Base-by-base conservation (phyloP, 441 rosid genomes). In the Adansonia madagascariensis region DNA sequence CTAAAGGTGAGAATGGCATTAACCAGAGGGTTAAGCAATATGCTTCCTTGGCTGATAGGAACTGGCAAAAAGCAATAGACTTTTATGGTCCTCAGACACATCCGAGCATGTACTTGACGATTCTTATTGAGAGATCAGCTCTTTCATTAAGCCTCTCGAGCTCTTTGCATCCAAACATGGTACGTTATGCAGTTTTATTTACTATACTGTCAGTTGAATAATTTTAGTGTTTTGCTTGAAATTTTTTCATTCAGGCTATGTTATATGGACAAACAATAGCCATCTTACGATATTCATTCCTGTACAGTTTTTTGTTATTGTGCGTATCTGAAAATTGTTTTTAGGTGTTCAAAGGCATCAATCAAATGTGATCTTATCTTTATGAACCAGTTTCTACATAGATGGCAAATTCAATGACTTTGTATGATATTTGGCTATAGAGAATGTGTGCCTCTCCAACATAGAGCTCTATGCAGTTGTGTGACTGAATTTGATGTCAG, bases 11-110 rank as follows among this genome's bases (percentile, higher is more conserved):
- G 79, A 87, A 63, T 57, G 80, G 81, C 73, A 57, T 71, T 74
- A 80, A 83, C 31, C 93, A 90, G 69, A 90, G 95, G 83, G 92
- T 89, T 63, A 93, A 89, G 80, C 99, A 92, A 79, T 95, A 93
- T 77, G 91, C 97, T 75, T 88, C 88, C 73, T 86, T 93, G 86
- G 97, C 97, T 41, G 98, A 93, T 82, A 86, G 96, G 75, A 94
- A 90, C 81, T 93, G 97, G 97, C 93, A 88, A 68, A 92, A 88
- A 64, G 90, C 99, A 22, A 76, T 85, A 27, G 98, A 95, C 79
- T 92, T 89, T 75, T 95, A 95, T 77, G 86, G 90, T 67, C 91
- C 97, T 2, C 81, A 81, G 78, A 88, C 88, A 8, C 95, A 88
- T 83, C 92, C 97, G 27, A 81, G 86, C 67, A 91, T 93, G 98